Conservation (phyloP, 179 eudicot species). For the Vitellaria paradoxa region DNA sequence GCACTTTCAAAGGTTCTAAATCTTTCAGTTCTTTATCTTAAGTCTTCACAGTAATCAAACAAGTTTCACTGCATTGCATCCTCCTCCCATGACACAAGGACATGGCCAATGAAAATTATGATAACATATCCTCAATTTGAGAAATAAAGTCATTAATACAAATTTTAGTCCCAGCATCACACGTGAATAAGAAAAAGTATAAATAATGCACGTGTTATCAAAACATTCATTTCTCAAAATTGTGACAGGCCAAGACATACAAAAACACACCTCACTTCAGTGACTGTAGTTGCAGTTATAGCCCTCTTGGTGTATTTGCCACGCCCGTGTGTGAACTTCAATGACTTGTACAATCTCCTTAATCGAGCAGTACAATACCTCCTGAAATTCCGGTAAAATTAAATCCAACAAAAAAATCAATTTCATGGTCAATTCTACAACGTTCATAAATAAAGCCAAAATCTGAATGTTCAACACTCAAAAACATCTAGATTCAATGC, state of each 20-base stretch:
- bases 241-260: neutral
- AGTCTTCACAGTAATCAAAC: neutral
- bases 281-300: constrained; percentile 62
- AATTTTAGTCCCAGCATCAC: neutral
- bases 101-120: too few species aligned
- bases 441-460: neutral
- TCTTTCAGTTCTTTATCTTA: neutral
- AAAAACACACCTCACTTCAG: constrained; percentile 80
- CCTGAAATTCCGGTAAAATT: constrained; percentile 36
- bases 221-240: neutral
- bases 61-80: neutral
- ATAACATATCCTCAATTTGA: neutral
- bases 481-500: too few species aligned
- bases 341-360: constrained; percentile 85
- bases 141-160: neutral
- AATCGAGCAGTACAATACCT: constrained; percentile 92
- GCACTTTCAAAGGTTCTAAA: neutral
- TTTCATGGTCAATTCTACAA: neutral
- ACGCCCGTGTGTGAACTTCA: constrained; percentile 95
- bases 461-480: neutral
- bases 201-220: neutral
- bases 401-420: neutral
- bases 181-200: neutral
- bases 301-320: constrained; percentile 68
- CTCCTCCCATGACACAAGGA: neutral